Evolutionary conservation across 2,329 filamentous ascomycete genomes (phyloP), one percentile per base, ranked within the genome.

Genomic region (Paraconiothyrium brasiliense): DNA sequence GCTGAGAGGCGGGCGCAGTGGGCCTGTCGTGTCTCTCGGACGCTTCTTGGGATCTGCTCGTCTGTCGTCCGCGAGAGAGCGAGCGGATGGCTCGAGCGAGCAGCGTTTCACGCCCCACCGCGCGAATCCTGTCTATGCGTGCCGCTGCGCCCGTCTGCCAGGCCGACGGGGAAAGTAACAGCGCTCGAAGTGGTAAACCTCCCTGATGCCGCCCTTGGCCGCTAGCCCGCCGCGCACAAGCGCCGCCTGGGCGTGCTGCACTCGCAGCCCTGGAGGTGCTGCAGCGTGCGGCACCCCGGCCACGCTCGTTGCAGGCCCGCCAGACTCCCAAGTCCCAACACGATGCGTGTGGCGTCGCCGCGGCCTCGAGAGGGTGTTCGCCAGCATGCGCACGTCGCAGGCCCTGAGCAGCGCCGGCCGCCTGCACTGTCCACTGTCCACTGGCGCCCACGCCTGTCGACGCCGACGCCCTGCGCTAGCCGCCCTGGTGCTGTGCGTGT

Each of bases 81-180:
- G 50, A 52, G 50, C 50, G 10, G 20, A 24, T 39, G 50, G 50
- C 35, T 24, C 50, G 35, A 52, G 50, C 50, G 35, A 41, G 37
- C 43, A 27, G 43, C 43, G 46, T 48, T 27, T 27, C 46, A 48
- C 46, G 46, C 46, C 46, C 46, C 46, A 48, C 46, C 8, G 4
- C 46, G 14, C 46, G 24, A 48, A 14, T 48, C 46, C 46, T 30
- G 46, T 48, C 46, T 48, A 48, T 11, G 24, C 46, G 46, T 48
- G 27, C 27, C 22, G 46, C 46, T 4, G 46, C 46, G 16, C 7
- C 20, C 20, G 20, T 20, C 20, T 20, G 20, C 20, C 20, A 20
- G 20, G 20, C 20, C 20, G 20, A 20, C 20, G 20, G 20, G 20
- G 20, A 20, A 20, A 20, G 20, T 20, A 20, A 20, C 20, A 20